phyloP scores from a whole-genome alignment of 2,329 filamentous ascomycete genomes.

The Neophaeococcomyces aloes region DNA sequence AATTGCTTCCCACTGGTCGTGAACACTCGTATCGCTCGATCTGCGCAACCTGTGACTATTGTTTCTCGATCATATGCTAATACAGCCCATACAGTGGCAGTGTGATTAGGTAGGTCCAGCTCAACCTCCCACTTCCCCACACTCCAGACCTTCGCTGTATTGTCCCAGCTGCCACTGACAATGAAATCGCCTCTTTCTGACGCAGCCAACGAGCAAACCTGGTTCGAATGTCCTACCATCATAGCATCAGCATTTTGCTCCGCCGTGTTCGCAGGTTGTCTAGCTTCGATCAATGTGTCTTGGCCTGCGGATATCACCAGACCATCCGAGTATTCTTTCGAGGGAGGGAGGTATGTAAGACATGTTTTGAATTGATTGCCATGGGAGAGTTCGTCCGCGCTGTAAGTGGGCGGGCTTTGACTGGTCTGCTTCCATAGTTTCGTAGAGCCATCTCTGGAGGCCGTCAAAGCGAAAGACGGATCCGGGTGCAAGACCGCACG shows the following conservation, averaged over 20 bases:
- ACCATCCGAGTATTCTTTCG: slow-evolving; percentile 59
- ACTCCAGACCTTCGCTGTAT: slow-evolving; percentile 74
- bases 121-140: slow-evolving; percentile 76
- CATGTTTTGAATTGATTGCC: slow-evolving; percentile 82
- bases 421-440: slow-evolving; percentile 68
- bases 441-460: slow-evolving; percentile 84
- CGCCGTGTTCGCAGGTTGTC: slow-evolving; percentile 55
- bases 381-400: slow-evolving; percentile 66
- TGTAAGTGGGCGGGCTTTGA: slow-evolving; percentile 58
- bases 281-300: slow-evolving; percentile 86
- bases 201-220: slow-evolving; percentile 78
- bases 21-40: slow-evolving; percentile 80
- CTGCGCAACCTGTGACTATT: slow-evolving; percentile 80
- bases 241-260: slow-evolving; percentile 75
- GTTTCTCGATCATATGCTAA: slow-evolving; percentile 69
- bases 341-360: slow-evolving; percentile 64
- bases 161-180: slow-evolving; percentile 91
- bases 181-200: slow-evolving; percentile 61
- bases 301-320: slow-evolving; percentile 80
- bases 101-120: slow-evolving; percentile 61
- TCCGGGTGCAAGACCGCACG: slow-evolving; percentile 72
- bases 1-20: slow-evolving; percentile 54
- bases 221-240: slow-evolving; percentile 74
- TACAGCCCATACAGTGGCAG: slow-evolving; percentile 83
- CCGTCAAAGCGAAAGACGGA: slow-evolving; percentile 63